A percentile compares a stretch with the other conserved stretches of the same genome.
Conservation (phyloP, 805 yeast species). For the Wickerhamiella parazyma region DNA sequence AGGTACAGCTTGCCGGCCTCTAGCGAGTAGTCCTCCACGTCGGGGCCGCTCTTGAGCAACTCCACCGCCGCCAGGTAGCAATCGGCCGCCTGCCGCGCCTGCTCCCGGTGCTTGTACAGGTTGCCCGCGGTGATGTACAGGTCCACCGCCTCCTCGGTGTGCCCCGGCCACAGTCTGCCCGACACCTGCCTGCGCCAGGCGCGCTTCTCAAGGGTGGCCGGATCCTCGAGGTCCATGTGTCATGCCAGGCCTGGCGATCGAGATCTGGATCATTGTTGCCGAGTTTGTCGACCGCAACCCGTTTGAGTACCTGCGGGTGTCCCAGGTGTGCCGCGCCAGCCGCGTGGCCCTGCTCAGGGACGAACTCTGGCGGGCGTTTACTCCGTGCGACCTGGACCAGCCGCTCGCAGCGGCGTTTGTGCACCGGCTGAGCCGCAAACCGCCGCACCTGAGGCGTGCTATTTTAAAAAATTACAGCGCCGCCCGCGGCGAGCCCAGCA, state of each 20-base stretch:
- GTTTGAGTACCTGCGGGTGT: neutral
- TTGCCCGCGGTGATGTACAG: conserved; percentile 6
- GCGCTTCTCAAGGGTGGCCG: conserved; percentile 1
- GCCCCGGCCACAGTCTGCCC: neutral
- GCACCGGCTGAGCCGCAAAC: neutral
- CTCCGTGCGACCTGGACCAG: neutral
- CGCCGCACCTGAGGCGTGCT: neutral
- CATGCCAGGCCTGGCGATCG: conserved; percentile 2
- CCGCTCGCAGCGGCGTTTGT: neutral
- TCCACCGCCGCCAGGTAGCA: conserved; percentile 1
- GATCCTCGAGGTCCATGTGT: conserved; percentile 7
- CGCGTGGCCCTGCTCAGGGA: neutral
- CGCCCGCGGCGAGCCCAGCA: neutral
- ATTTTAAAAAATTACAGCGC: neutral
- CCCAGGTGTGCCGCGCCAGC: conserved; percentile 1
- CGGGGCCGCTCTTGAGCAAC: conserved; percentile 6
- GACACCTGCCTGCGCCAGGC: conserved; percentile 1
- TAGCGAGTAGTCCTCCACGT: conserved; percentile 8
- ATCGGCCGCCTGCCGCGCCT: conserved; percentile 1
- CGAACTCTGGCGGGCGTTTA: neutral
- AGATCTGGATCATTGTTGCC: conserved; percentile 1
- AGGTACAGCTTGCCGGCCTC: conserved; percentile 14
- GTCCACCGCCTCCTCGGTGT: conserved; percentile 4
- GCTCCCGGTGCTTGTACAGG: neutral
- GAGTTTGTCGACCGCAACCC: neutral